Conservation (phyloP, 2,329 filamentous ascomycete genomes). For the Lachnellula occidentalis region DNA sequence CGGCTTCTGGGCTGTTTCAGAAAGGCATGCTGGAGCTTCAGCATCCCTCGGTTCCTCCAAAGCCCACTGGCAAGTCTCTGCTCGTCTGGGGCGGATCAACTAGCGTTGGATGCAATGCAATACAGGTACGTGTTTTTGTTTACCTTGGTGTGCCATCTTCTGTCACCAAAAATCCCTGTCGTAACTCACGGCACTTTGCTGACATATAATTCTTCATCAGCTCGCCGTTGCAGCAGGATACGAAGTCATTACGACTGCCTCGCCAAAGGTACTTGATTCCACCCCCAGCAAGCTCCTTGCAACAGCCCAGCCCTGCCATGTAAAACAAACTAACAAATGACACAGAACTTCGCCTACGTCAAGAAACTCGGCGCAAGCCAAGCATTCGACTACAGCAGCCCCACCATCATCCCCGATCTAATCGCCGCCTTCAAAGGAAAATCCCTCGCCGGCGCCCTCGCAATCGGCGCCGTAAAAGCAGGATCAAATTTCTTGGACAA, state of each 20-base stretch:
- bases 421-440: slow-evolving; percentile 28
- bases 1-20: slow-evolving; percentile 16
- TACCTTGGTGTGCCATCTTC: not conserved
- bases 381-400: slow-evolving; percentile 36
- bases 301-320: not conserved
- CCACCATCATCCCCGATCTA: slow-evolving; percentile 26
- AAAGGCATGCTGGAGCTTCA: slow-evolving; percentile 4
- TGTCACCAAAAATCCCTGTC: not conserved
- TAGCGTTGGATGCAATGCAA: slow-evolving; percentile 29
- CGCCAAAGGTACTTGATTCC: slow-evolving; percentile 15
- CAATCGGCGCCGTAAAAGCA: slow-evolving; percentile 22
- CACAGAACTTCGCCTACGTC: slow-evolving; percentile 33
- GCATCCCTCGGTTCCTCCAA: not conserved
- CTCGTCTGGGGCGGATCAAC: slow-evolving; percentile 20
- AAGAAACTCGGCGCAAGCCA: slow-evolving; percentile 34
- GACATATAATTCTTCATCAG: not conserved
- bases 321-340: not conserved
- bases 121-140: slow-evolving; percentile 29
- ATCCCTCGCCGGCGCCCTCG: slow-evolving; percentile 30
- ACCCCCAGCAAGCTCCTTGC: not conserved
- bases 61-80: slow-evolving; percentile 14
- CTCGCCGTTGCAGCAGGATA: slow-evolving; percentile 37
- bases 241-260: slow-evolving; percentile 36
- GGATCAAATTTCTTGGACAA: not conserved
- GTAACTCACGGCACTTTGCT: too few relatives aligned